Evolutionary conservation across 192 early-diverging fungal genomes (phyloP), one percentile per base, ranked within the genome.

Genomic region (Entomortierella lignicola): DNA sequence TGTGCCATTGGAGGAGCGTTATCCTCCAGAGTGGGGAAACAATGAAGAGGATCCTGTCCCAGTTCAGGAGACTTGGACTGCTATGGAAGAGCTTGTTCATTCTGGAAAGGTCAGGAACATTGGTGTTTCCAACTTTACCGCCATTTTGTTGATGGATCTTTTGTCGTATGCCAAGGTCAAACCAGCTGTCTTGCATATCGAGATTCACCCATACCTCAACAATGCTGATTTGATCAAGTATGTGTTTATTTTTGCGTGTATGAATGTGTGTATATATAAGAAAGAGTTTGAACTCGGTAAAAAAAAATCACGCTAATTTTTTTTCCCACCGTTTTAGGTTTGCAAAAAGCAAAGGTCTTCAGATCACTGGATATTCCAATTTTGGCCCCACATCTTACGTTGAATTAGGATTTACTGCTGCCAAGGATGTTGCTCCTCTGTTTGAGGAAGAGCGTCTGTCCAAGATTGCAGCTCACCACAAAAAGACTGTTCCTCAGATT

Each of bases 171-270:
- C 86, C 44, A 71, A 80, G 32, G 85, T 92, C 66, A 87, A 85
- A 66, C 94, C 94, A 50, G 86, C 86, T 12, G 90, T 91, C 56
- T 79, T 90, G 55, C 93, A 95, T 84, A 80, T 94, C 37, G 94
- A 95, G 73, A 67, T 90, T 17, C 91, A 92, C 74, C 91, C 91
- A 39, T 94, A 91, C 71, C 85, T 93, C 32, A 90, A 88, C 27
- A 92, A 94, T 62, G 69, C 66, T 20, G 82, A 72, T 4, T 80
- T 94, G 8, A 68, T 94, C 47, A 86, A 88, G 23, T 94, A 85
- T 57, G 85, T 20, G 3, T 8, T n/a, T n/a, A n/a, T n/a, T n/a
- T n/a, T n/a, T n/a, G n/a, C n/a, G n/a, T n/a, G n/a, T n/a, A n/a
- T n/a, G n/a, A n/a, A n/a, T n/a, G n/a, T n/a, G n/a, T n/a, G n/a